Evolutionary conservation across 805 yeast species (phyloP), one percentile per base, ranked within the genome.

Genomic region (Maudiozyma bulderi): DNA sequence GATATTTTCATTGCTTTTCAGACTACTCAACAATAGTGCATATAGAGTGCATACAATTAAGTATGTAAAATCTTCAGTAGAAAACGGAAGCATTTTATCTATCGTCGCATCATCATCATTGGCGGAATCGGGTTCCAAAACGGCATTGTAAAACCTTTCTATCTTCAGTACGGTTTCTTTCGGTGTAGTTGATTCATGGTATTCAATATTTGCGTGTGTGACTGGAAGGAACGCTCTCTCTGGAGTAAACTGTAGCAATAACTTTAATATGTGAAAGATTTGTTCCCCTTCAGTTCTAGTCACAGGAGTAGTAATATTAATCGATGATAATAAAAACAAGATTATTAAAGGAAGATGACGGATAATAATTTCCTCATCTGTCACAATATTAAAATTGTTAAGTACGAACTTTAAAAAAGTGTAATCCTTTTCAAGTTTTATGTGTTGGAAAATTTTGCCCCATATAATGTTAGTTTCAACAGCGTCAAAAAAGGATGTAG

Each of bases 351-450:
- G 97, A 7, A 85, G 68, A 60, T 91, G 96, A 15, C 76, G 73
- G 0, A 79, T 69, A 7, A 83, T 66, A 84, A 88, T 87, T 53
- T 89, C 98, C 56, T 89, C 97, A 54, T 91, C 99, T 40, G 76
- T 78, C 2, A 60, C 54, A 31, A 89, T 80, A 54, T 86, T 78
- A 68, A 87, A 91, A 47, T 75, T 75, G 26, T 71, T 69, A 10
- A 88, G 54, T 14, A 86, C 73, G 62, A 82, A 90, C 5, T 69
- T 65, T 7, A 87, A 68, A 15, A 85, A 67, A 0, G 72, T 75
- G 26, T 78, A 55, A 39, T 75, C 64, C 5, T 56, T 55, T 6
- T 64, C 66, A 1, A 66, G 67, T 2, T 52, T 48, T 20, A 57
- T 38, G 31, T 55, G 54, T n/a, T 60, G 64, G 44, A 77, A 70